These are phyloP conservation scores for Boletus speciosus DNA, from an alignment of 768 basidiomycete species.

Conservation along the genomic window DNA sequence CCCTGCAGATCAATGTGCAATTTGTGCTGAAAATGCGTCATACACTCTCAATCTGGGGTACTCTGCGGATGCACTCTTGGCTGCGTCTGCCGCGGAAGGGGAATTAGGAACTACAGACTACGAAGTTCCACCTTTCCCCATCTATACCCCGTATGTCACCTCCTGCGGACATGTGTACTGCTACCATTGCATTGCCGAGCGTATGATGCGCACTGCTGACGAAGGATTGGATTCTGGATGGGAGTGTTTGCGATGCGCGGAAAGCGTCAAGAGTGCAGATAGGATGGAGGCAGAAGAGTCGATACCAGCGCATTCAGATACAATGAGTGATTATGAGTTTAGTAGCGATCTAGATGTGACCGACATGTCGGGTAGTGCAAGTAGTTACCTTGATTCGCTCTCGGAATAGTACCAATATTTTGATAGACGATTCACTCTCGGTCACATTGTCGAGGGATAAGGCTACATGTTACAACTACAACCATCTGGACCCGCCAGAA, in stretches of 20 bases:
- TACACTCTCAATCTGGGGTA: conserved; percentile 56
- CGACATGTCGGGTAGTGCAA: conserved; percentile 52
- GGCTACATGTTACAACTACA: not conserved
- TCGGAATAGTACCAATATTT: conserved; percentile 20
- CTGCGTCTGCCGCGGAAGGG: conserved; percentile 20
- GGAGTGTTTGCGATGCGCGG: conserved; percentile 82
- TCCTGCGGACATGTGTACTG: conserved; percentile 88
- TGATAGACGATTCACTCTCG: not conserved
- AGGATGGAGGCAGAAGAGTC: conserved; percentile 41
- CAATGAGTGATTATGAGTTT: conserved; percentile 56
- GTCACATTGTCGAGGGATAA: conserved; percentile 1
- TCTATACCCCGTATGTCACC: conserved; percentile 79
- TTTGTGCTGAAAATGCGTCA: conserved; percentile 78
- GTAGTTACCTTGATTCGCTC: conserved; percentile 36
- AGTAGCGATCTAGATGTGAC: conserved; percentile 45
- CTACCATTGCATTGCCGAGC: conserved; percentile 88
- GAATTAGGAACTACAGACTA: conserved; percentile 16
- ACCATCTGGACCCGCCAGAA: conserved; percentile 14
- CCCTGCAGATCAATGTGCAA: conserved; percentile 76
- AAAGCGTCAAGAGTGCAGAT: conserved; percentile 60
- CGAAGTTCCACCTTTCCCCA: conserved; percentile 55
- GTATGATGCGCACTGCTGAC: conserved; percentile 69
- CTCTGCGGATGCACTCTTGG: conserved; percentile 45
- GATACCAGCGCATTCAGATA: conserved; percentile 23
- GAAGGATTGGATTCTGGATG: conserved; percentile 58